A percentile compares a stretch with the other conserved stretches of the same genome.
Evolutionary conservation across 2,329 filamentous ascomycete species (phyloP).

Genomic region (Colletotrichum ledebouriae): DNA sequence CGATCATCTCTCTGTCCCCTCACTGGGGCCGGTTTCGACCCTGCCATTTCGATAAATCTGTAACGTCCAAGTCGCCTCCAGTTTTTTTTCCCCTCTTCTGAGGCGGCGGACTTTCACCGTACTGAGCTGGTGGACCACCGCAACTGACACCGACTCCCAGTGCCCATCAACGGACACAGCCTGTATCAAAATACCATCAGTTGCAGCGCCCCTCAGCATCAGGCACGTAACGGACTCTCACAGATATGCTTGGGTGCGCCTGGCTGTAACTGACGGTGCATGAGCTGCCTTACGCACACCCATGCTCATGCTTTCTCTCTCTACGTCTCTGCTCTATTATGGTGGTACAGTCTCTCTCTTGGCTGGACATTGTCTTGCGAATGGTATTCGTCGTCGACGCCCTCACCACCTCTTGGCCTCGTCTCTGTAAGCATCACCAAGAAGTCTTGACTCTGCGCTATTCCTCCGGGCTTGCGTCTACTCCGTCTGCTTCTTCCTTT

Average conservation of each 20-base stretch:
- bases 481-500: neutral
- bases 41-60: slow-evolving; percentile 41
- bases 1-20: slow-evolving; percentile 13
- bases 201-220: no score
- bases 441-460: slow-evolving; percentile 28
- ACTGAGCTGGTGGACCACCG: neutral
- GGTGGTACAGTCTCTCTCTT: neutral
- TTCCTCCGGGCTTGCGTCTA: slow-evolving; percentile 29
- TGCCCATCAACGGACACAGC: no score
- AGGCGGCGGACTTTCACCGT: slow-evolving; percentile 4
- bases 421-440: slow-evolving; percentile 19
- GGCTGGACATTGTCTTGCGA: slow-evolving; percentile 5
- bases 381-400: slow-evolving; percentile 22
- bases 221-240: neutral
- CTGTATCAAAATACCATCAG: no score
- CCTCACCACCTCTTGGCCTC: slow-evolving; percentile 21
- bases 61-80: slow-evolving; percentile 34
- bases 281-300: slow-evolving; percentile 8
- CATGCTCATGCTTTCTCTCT: neutral
- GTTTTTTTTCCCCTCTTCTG: neutral
- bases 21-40: slow-evolving; percentile 38
- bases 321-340: slow-evolving; percentile 4
- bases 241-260: neutral
- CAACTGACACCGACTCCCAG: neutral
- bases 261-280: slow-evolving; percentile 1